Evolutionary conservation across 805 yeast species (phyloP).

Genomic region (Lachancea sp.): DNA sequence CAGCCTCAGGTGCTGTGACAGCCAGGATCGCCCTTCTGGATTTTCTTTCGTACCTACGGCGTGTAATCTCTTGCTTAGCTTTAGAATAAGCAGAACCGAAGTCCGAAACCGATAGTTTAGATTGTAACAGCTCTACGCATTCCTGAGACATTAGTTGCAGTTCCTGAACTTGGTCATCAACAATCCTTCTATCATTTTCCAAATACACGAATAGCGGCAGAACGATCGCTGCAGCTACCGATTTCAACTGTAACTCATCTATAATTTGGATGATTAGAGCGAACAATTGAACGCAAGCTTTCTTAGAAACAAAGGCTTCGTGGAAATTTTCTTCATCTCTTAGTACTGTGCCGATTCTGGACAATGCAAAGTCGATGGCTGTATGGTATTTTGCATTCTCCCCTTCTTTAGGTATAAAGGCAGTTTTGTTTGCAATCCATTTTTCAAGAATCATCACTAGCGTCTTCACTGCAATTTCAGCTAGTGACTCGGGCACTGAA

Average conservation of each 20-base stretch:
- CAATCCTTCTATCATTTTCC: constrained; percentile 32
- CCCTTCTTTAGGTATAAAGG: constrained; percentile 32
- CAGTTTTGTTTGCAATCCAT: constrained; percentile 49
- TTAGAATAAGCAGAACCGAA: constrained; percentile 55
- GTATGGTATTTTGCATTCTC: constrained; percentile 22
- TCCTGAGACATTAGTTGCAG: constrained; percentile 51
- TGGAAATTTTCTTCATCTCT: constrained; percentile 58
- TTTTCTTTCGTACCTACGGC: constrained; percentile 68
- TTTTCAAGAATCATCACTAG: constrained; percentile 51
- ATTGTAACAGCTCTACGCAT: constrained; percentile 60
- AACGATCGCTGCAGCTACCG: constrained; percentile 44
- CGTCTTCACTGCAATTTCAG: constrained; percentile 59
- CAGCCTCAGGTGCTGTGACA: constrained; percentile 69
- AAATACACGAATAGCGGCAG: constrained; percentile 47
- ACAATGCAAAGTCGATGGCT: constrained; percentile 38
- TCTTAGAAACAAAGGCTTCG: constrained; percentile 54
- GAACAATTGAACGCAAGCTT: constrained; percentile 58
- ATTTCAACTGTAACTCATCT: constrained; percentile 36
- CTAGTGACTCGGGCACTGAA: constrained; percentile 53
- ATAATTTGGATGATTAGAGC: constrained; percentile 58
- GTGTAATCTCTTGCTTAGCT: constrained; percentile 54
- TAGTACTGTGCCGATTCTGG: constrained; percentile 54
- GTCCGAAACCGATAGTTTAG: constrained; percentile 62
- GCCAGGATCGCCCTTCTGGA: constrained; percentile 71
- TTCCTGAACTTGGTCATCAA: constrained; percentile 43